A percentile compares a stretch with the other conserved stretches of the same genome.
Evolutionary conservation across 371 early-diverging fungal genomes (phyloP).

Genomic region (Coemansia sp.): DNA sequence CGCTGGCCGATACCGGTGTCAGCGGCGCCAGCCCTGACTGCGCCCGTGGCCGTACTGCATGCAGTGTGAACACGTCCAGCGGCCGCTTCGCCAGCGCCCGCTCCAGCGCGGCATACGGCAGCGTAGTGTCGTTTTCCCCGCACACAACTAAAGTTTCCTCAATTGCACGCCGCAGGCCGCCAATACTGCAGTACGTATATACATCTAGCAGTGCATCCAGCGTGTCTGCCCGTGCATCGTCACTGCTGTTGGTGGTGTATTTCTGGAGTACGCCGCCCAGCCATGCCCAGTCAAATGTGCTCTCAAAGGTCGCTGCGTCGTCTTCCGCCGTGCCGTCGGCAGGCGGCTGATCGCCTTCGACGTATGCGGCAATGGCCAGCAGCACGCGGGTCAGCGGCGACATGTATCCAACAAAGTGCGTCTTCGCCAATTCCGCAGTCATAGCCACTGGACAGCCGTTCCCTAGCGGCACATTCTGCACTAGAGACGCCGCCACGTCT

Average conservation of each 20-base stretch:
- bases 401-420: constrained; percentile 32
- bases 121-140: constrained; percentile 16
- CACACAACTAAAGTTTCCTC: constrained; percentile 2
- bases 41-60: constrained; percentile 26
- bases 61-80: constrained; percentile 40
- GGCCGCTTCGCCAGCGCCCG: constrained; percentile 27
- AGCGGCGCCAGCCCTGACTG: constrained; percentile 10
- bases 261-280: constrained; percentile 22
- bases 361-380: constrained; percentile 21
- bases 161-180: neutral
- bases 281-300: constrained; percentile 28
- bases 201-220: constrained; percentile 43
- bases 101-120: constrained; percentile 17
- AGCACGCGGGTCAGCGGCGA: constrained; percentile 43
- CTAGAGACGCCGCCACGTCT: constrained; percentile 27
- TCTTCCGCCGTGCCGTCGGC: neutral
- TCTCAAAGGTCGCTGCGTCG: constrained; percentile 2
- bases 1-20: constrained; percentile 8
- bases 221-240: constrained; percentile 14
- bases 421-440: constrained; percentile 19
- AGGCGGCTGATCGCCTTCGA: neutral
- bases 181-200: constrained; percentile 28
- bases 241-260: constrained; percentile 15
- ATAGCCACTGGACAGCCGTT: constrained; percentile 39
- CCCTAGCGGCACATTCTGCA: constrained; percentile 27